phyloP scores from a whole-genome alignment of 768 basidiomycete genomes.

The Tulasnella sp. region DNA sequence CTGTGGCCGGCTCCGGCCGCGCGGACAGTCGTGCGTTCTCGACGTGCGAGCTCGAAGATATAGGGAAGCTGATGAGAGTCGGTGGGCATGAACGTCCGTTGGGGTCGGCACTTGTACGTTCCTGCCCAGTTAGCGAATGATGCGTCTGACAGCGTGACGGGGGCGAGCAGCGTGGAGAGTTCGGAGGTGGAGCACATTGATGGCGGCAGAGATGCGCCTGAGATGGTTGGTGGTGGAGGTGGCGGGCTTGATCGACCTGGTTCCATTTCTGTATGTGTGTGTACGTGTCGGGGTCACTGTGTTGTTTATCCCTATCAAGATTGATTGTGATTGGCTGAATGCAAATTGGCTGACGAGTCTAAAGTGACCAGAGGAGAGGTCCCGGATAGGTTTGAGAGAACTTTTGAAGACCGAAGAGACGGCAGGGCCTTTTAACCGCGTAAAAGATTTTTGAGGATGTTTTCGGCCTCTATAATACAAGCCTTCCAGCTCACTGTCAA shows the following conservation, averaged over 20 bases:
- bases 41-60: conserved; percentile 69
- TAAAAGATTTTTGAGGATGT: no score
- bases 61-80: conserved; percentile 56
- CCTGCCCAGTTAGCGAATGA: conserved; percentile 79
- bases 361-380: neutral
- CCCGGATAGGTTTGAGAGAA: neutral
- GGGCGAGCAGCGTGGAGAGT: conserved; percentile 43
- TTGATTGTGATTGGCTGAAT: no score
- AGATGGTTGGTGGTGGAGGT: conserved; percentile 6
- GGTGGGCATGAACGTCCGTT: conserved; percentile 65
- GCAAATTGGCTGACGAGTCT: neutral
- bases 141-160: conserved; percentile 31
- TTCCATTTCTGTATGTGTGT: neutral
- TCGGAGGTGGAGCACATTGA: conserved; percentile 21
- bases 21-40: conserved; percentile 60
- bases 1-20: conserved; percentile 87
- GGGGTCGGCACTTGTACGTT: conserved; percentile 61
- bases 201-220: neutral
- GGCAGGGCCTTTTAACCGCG: no score
- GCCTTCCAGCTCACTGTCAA: no score
- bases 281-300: conserved; percentile 17
- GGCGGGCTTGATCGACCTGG: conserved; percentile 1
- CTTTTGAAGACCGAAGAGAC: no score
- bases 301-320: no score
- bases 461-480: no score